phyloP scores from a whole-genome alignment of 2,329 filamentous ascomycete genomes.

The Epicoccum sorghinum region DNA sequence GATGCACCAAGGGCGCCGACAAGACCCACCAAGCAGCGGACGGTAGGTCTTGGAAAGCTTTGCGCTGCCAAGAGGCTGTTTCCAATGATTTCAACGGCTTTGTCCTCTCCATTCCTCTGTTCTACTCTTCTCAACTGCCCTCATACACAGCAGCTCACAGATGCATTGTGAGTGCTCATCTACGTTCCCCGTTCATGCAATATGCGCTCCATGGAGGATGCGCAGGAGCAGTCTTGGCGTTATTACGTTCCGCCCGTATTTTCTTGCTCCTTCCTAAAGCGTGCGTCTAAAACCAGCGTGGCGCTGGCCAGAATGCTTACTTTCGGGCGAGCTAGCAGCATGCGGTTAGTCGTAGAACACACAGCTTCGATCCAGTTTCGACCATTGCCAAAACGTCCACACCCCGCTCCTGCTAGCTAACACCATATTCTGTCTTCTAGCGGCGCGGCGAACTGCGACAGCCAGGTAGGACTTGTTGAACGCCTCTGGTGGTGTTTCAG shows the following conservation, averaged over 20 bases:
- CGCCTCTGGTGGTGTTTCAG: neutral
- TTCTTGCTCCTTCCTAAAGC: constrained; percentile 12
- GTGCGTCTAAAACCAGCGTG: constrained; percentile 2
- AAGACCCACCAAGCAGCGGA: constrained; percentile 21
- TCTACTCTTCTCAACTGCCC: too few relatives aligned
- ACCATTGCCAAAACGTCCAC: constrained; percentile 11
- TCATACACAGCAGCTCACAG: neutral
- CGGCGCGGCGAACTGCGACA: constrained; percentile 2
- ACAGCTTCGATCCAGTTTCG: constrained; percentile 9
- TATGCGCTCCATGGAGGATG: constrained; percentile 6
- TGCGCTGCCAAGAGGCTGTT: constrained; percentile 1
- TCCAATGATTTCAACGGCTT: neutral
- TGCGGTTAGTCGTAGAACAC: constrained; percentile 8
- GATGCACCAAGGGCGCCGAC: constrained; percentile 8
- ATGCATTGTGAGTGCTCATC: constrained; percentile 1
- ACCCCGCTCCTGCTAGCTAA: constrained; percentile 10
- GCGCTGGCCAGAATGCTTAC: constrained; percentile 18
- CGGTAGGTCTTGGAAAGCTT: constrained; percentile 14
- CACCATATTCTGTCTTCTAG: constrained; percentile 7
- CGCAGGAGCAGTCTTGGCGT: constrained; percentile 8
- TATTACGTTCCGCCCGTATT: constrained; percentile 17
- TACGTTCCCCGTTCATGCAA: neutral
- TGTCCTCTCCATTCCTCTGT: neutral
- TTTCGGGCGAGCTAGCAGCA: constrained; percentile 2
- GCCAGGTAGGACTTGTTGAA: neutral